A percentile compares a stretch with the other conserved stretches of the same genome.
phyloP scores from a whole-genome alignment of 2,329 filamentous ascomycete genomes.

The Stromatinia cepivora region DNA sequence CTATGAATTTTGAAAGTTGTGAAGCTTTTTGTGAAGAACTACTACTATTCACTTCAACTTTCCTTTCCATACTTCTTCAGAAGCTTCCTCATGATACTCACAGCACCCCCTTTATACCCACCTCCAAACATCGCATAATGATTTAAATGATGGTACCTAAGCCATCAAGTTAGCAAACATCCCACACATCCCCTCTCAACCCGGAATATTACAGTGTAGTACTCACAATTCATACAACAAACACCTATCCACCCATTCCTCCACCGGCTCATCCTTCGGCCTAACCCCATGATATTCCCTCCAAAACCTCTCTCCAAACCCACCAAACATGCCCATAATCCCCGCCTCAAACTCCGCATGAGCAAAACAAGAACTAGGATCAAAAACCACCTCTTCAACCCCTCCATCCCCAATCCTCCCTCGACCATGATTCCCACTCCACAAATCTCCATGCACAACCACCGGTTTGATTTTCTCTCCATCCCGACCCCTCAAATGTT shows the following conservation, averaged over 20 bases:
- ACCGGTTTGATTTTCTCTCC: slow-evolving; percentile 67
- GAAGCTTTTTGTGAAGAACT: no score
- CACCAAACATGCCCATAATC: slow-evolving; percentile 96
- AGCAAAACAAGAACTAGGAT: slow-evolving; percentile 78
- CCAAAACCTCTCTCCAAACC: slow-evolving; percentile 72
- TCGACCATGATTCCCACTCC: slow-evolving; percentile 78
- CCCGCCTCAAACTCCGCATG: slow-evolving; percentile 90
- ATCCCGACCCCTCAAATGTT: slow-evolving; percentile 54
- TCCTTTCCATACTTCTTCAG: slow-evolving; percentile 65
- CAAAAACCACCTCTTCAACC: slow-evolving; percentile 76
- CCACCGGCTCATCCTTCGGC: slow-evolving; percentile 75
- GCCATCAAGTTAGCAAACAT: slow-evolving; percentile 15
- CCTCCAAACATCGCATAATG: slow-evolving; percentile 74
- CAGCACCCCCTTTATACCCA: slow-evolving; percentile 72
- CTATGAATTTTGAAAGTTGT: no score
- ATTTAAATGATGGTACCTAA: slow-evolving; percentile 84
- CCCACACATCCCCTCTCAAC: neutral
- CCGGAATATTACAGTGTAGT: neutral
- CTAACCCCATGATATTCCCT: slow-evolving; percentile 74
- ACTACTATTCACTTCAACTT: neutral
- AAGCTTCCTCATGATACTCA: slow-evolving; percentile 76
- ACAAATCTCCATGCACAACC: slow-evolving; percentile 88
- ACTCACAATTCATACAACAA: slow-evolving; percentile 79
- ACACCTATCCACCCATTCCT: slow-evolving; percentile 84
- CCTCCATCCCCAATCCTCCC: slow-evolving; percentile 59